Conservation (phyloP, 805 yeast genomes). For the Saccharomyces cerevisiae region DNA sequence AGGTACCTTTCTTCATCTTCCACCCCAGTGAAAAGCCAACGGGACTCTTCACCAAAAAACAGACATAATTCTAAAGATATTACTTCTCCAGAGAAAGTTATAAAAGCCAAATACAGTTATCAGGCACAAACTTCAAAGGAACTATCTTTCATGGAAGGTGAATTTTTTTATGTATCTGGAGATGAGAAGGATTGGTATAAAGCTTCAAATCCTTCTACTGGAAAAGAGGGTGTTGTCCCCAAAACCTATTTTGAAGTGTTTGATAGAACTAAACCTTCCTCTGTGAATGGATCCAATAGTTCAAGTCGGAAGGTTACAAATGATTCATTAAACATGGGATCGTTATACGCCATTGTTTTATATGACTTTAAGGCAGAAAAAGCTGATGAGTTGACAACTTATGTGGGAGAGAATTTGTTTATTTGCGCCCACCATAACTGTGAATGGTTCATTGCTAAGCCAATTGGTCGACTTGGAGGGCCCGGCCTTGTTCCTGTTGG, state of each 20-base stretch:
- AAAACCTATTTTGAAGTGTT: constrained; percentile 73
- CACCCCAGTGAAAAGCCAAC: background rate
- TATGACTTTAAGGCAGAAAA: constrained; percentile 75
- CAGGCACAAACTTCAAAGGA: constrained; percentile 75
- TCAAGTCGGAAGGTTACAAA: constrained; percentile 10
- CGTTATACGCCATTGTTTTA: constrained; percentile 75
- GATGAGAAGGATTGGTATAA: constrained; percentile 71
- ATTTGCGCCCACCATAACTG: constrained; percentile 92
- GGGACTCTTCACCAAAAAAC: constrained; percentile 2
- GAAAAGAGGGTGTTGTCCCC: constrained; percentile 80
- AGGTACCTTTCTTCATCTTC: constrained; percentile 8
- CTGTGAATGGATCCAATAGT: constrained; percentile 4
- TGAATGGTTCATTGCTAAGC: constrained; percentile 98
- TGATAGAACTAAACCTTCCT: constrained; percentile 43
- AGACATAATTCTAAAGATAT: constrained; percentile 11
- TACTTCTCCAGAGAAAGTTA: constrained; percentile 61
- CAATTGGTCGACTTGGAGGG: constrained; percentile 89
- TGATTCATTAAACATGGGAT: constrained; percentile 26
- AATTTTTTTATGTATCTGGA: constrained; percentile 75
- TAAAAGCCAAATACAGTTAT: constrained; percentile 73
- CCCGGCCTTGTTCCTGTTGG: constrained; percentile 94
- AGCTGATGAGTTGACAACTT: constrained; percentile 76
- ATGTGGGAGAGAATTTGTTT: constrained; percentile 80
- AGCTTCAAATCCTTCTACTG: constrained; percentile 78
- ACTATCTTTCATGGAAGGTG: constrained; percentile 69